Percentiles rank a stretch among this genome's conserved stretches.
phyloP scores from a whole-genome alignment of 163 green algal species.

The Chlorella variabilis region DNA sequence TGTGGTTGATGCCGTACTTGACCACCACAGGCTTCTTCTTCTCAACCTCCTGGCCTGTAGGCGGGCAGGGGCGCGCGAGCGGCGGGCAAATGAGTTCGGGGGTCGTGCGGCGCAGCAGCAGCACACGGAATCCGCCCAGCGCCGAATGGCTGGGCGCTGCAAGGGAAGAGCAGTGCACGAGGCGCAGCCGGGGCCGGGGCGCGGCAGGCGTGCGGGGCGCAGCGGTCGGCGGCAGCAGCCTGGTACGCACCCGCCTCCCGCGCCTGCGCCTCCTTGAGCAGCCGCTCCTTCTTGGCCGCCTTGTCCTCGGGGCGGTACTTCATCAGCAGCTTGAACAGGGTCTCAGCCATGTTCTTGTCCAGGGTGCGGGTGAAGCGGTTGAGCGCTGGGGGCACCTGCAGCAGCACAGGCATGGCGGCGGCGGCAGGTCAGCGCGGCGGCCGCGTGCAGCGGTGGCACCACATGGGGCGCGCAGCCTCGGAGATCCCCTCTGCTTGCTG shows the following conservation, averaged over 20 bases:
- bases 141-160: too few species aligned
- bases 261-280: conserved; percentile 82
- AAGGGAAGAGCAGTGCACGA: neutral
- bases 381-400: conserved; percentile 84
- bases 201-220: too few species aligned
- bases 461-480: too few species aligned
- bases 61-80: neutral
- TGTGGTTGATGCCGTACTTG: conserved; percentile 99
- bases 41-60: conserved; percentile 75
- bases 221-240: neutral
- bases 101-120: too few species aligned
- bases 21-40: conserved; percentile 99
- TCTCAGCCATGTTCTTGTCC: conserved; percentile 95
- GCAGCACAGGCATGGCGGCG: neutral
- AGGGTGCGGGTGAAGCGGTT: conserved; percentile 96
- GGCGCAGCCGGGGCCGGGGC: too few species aligned
- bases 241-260: conserved; percentile 29
- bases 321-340: conserved; percentile 97
- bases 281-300: conserved; percentile 94
- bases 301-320: conserved; percentile 99
- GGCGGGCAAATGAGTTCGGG: too few species aligned
- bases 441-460: too few species aligned
- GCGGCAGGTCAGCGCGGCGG: too few species aligned
- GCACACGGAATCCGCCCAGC: too few species aligned
- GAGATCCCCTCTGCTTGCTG: too few species aligned